Evolutionary conservation across 805 yeast genomes (phyloP), one percentile per base, ranked within the genome.

Genomic region (Candida caryicola): DNA sequence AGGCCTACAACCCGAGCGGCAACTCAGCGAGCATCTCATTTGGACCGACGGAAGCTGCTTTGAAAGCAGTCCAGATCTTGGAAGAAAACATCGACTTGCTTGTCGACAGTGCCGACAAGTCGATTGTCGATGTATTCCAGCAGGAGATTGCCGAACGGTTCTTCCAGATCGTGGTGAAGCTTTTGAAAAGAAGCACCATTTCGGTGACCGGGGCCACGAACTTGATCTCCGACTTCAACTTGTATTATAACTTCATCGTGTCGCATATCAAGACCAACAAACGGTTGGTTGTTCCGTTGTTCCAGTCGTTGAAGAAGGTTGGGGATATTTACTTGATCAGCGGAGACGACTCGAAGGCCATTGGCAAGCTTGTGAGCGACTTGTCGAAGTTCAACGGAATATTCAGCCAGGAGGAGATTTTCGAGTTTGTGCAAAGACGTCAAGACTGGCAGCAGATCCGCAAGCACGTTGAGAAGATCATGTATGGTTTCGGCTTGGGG

Each of bases 141-240:
- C 95, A 90, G 55, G 99, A 93, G 53, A 81, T 91, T 23, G 96
- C 96, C 0, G 86, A 88, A 57, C 60, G 98, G 30, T 82, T 93
- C 43, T 88, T 87, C 53, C 80, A 76, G 27, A 70, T 81, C 1
- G 65, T 93, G 19, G 85, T 87, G 29, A 89, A 87, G 55, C 77
- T 85, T 40, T 71, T 93, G 40, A 87, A 89, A 50, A 79, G 81
- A 52, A 55, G 72, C 16, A 76, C 81, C 0, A 77, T 91, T 1
- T 85, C 95, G 3, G 81, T 80, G 2, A 75, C 74, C 9, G 98
- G 99, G 2, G 95, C 97, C 0, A 74, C 88, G 17, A 79, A 77
- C 35, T 72, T 91, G 39, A 88, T 89, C 17, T 74, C 85, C 14
- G 99, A 91, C 55, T 59, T 91, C 43, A 93, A 91, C 54, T 71